Base-by-base conservation (phyloP, 164 flowering plant species). In the Chimonanthus praecox region DNA sequence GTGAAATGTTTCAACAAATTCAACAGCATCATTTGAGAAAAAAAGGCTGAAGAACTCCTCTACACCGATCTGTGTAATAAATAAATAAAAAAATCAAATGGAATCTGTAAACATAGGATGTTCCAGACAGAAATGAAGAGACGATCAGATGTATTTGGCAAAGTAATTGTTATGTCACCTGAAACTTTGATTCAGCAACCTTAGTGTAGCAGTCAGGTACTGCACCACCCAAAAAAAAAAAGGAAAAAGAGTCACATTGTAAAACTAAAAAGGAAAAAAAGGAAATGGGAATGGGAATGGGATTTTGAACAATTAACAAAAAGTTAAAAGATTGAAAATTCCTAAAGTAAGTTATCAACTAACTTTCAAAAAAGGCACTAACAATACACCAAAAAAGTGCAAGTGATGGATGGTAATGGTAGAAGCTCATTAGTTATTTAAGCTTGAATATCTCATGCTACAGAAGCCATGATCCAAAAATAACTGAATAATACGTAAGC, bases 181-280 rank as follows among this genome's bases (percentile, higher is more conserved):
- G 90, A 79, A 93, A 93, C 78, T 86, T 87, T 54, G 97, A 71
- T 75, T 92, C 97, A 64, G 94, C 97, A 74, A 92, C 95, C 81
- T 77, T 83, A 49, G 87, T 83, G 61, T 72, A 92, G 71, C 49
- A 64, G 64, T 84, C 90, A 63, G 94, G 91, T 68, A 89, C 99
- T 95, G 95, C 88, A n/a, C 33, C 33, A 54, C 60, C 5, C 11
- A n/a, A 54, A 54, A 6, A n/a, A 6, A n/a, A 54, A 54, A 54
- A 33, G 33, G 33, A 33, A 33, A 33, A 33, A 33, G 33, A 33
- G 33, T 33, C 33, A 0, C 1, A 33, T 33, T 33, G 33, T 33
- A 33, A 33, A 33, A 33, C 33, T 84, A 66, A 82, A 18, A 69
- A 61, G 47, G 74, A 77, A 50, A 49, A 33, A 62, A 47, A 66